Percentiles rank a stretch among this genome's conserved stretches.
phyloP scores from a whole-genome alignment of 1,284 basidiomycete genomes.

The Ceratobasidium sp. region DNA sequence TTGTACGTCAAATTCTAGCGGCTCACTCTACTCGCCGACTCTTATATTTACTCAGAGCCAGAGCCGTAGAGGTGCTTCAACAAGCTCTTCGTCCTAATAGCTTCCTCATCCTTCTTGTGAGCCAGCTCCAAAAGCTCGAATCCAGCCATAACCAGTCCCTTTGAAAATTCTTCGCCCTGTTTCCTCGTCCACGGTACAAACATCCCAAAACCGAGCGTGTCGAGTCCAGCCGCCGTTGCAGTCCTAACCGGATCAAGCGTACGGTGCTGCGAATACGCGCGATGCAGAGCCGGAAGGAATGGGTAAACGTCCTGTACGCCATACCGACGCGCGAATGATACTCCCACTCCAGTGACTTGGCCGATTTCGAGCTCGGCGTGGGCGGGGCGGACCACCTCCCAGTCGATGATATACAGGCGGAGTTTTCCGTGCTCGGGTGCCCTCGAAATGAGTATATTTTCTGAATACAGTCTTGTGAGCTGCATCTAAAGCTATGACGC shows the following conservation, averaged over 20 bases:
- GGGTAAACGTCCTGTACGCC: not conserved
- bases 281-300: not conserved
- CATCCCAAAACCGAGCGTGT: constrained; percentile 1
- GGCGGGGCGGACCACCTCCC: not conserved
- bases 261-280: not conserved
- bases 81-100: not conserved
- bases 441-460: not conserved
- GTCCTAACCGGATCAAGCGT: not conserved
- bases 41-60: no score
- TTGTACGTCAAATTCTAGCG: no score
- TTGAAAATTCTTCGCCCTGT: not conserved
- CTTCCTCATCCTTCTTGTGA: not conserved
- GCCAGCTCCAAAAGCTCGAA: constrained; percentile 1
- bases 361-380: not conserved
- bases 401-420: constrained; percentile 23
- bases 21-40: no score
- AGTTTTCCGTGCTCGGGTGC: not conserved
- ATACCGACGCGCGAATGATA: not conserved
- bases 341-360: not conserved
- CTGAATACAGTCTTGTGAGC: not conserved
- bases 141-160: not conserved
- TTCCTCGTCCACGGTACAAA: not conserved
- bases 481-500: not conserved
- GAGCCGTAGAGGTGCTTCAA: not conserved
- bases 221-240: not conserved